Percentiles rank a stretch among this genome's conserved stretches.
These are phyloP conservation scores for Cercophora samala DNA, from an alignment of 495 filamentous ascomycete genomes.

Conservation along the genomic window DNA sequence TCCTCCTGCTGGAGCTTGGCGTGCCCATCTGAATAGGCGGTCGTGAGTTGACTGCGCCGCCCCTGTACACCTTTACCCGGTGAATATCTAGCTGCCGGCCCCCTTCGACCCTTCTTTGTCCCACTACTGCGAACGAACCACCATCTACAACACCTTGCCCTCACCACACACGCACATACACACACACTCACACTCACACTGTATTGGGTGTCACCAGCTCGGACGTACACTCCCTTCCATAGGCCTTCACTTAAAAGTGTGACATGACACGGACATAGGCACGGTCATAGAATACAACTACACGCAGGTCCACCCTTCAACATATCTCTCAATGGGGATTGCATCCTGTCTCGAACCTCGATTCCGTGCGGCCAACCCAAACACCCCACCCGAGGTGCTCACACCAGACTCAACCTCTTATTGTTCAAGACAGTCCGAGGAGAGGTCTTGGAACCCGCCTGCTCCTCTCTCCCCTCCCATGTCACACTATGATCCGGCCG, in stretches of 20 bases:
- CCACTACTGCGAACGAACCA: constrained; percentile 12
- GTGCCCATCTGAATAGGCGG: constrained; percentile 25
- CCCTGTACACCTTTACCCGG: constrained; percentile 35
- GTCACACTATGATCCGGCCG: constrained; percentile 50
- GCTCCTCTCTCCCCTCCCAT: constrained; percentile 47
- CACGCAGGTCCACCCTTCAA: constrained; percentile 18
- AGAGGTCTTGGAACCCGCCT: constrained; percentile 37
- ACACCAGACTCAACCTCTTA: constrained; percentile 43
- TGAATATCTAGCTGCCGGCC: constrained; percentile 33
- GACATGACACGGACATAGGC: constrained; percentile 24
- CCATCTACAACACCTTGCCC: constrained; percentile 8
- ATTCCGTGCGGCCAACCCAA: constrained; percentile 40
- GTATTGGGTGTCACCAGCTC: constrained; percentile 1
- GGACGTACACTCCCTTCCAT: constrained; percentile 10
- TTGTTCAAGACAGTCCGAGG: constrained; percentile 38
- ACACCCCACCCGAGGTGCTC: constrained; percentile 44
- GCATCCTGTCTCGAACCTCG: constrained; percentile 43
- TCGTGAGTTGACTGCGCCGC: constrained; percentile 34
- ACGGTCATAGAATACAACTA: constrained; percentile 17
- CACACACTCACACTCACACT: too few species aligned
- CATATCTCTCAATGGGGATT: constrained; percentile 49
- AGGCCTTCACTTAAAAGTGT: constrained; percentile 15
- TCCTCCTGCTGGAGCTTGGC: constrained; percentile 27
- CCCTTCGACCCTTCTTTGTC: constrained; percentile 23
- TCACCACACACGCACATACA: constrained; percentile 1